Percentiles rank a stretch among this genome's conserved stretches.
Evolutionary conservation across 2,329 filamentous ascomycete genomes (phyloP).

Genomic region (Fusarium foetens): DNA sequence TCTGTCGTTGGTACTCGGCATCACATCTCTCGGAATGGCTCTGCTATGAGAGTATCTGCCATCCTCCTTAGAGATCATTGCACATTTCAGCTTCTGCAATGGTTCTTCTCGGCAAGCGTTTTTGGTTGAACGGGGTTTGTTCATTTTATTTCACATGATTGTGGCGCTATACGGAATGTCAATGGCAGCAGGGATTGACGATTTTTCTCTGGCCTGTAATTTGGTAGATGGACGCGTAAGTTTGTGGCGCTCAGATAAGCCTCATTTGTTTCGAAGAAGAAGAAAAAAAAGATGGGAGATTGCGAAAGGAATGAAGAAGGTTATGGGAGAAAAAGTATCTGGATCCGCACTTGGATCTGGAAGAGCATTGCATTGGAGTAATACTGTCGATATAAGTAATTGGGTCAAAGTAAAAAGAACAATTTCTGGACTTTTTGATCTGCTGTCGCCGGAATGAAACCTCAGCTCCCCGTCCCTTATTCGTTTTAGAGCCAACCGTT

Average conservation of each 20-base stretch:
- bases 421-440: neutral
- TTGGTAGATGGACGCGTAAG: conserved; percentile 8
- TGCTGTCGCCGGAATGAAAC: neutral
- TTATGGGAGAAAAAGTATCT: neutral
- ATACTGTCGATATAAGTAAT: conserved; percentile 4
- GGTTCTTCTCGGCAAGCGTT: conserved; percentile 3
- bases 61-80: neutral
- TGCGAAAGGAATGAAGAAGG: conserved; percentile 1
- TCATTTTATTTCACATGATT: conserved; percentile 21
- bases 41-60: conserved; percentile 5
- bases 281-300: conserved; percentile 14
- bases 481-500: neutral
- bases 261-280: conserved; percentile 6
- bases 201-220: conserved; percentile 12
- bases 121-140: neutral
- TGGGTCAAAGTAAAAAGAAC: neutral
- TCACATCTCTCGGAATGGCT: conserved; percentile 41
- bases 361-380: conserved; percentile 22
- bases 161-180: conserved; percentile 31
- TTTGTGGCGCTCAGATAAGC: conserved; percentile 40
- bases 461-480: neutral
- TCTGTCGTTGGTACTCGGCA: conserved; percentile 39
- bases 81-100: neutral
- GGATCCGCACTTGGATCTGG: neutral
- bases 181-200: conserved; percentile 18